These are phyloP conservation scores for Microdochium nivale DNA, from an alignment of 2,329 filamentous ascomycete genomes.

Conservation along the genomic window DNA sequence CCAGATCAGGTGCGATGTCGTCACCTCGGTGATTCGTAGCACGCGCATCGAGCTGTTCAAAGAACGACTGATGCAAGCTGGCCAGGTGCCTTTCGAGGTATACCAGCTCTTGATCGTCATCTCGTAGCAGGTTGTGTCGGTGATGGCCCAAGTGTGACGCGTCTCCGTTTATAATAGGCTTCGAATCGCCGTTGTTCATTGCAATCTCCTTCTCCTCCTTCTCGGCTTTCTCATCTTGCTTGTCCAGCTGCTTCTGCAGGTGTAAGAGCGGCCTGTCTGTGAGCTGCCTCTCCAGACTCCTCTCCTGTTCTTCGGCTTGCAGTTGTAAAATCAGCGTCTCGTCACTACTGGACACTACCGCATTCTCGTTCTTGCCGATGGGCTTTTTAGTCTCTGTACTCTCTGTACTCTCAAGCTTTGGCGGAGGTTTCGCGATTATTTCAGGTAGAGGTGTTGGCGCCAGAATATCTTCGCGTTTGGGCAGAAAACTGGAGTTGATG, in stretches of 20 bases:
- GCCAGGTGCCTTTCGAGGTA: slow-evolving; percentile 70
- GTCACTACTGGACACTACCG: slow-evolving; percentile 11
- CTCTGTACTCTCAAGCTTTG: neutral
- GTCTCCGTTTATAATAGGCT: slow-evolving; percentile 16
- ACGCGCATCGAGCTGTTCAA: slow-evolving; percentile 66
- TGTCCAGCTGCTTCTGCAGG: slow-evolving; percentile 85
- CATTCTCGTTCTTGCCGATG: slow-evolving; percentile 10
- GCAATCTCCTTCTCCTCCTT: slow-evolving; percentile 36
- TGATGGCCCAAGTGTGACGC: slow-evolving; percentile 28
- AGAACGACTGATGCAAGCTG: slow-evolving; percentile 71
- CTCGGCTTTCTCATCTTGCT: slow-evolving; percentile 62
- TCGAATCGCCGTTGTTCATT: slow-evolving; percentile 31
- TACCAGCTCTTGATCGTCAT: slow-evolving; percentile 77
- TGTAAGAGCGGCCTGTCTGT: slow-evolving; percentile 83
- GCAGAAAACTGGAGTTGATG: slow-evolving; percentile 95
- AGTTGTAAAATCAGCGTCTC: slow-evolving; percentile 49
- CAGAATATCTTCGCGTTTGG: slow-evolving; percentile 58
- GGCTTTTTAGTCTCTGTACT: neutral
- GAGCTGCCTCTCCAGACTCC: slow-evolving; percentile 79
- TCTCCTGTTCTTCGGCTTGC: slow-evolving; percentile 79
- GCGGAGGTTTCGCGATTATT: slow-evolving; percentile 10
- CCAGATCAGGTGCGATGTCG: slow-evolving; percentile 35
- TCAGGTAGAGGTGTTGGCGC: slow-evolving; percentile 14
- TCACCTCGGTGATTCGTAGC: slow-evolving; percentile 35
- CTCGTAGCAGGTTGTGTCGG: slow-evolving; percentile 71